Evolutionary conservation across 495 filamentous ascomycete species (phyloP).

Genomic region (Aspergillus bridgeri): DNA sequence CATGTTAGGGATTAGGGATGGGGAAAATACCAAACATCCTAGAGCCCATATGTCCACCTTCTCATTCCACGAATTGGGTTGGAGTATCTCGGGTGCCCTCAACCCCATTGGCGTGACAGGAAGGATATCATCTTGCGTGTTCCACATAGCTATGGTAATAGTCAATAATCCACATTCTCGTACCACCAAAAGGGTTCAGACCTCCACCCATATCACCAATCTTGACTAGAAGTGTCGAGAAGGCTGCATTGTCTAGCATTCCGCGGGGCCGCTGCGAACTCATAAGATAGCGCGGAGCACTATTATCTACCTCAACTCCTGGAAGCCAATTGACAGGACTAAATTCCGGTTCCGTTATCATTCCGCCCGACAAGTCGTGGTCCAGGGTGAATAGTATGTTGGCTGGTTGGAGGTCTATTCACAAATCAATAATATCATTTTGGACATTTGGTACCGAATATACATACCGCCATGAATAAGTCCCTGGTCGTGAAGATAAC

Average conservation of each 20-base stretch:
- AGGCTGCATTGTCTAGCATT: slow-evolving; percentile 12
- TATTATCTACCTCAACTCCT: slow-evolving; percentile 15
- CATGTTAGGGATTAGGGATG: slow-evolving; percentile 1
- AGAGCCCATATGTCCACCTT: slow-evolving; percentile 21
- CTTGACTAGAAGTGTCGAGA: slow-evolving; percentile 16
- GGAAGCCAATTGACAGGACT: slow-evolving; percentile 19
- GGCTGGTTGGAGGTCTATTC: slow-evolving; percentile 15
- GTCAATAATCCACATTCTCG: background rate
- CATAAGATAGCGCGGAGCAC: slow-evolving; percentile 20
- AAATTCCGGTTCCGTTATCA: slow-evolving; percentile 15
- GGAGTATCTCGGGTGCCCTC: slow-evolving; percentile 19
- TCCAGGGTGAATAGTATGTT: slow-evolving; percentile 9
- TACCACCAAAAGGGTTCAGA: slow-evolving; percentile 1
- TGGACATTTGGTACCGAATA: background rate
- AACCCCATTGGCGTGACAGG: slow-evolving; percentile 19
- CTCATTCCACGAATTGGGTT: slow-evolving; percentile 11
- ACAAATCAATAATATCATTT: background rate
- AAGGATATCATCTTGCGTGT: slow-evolving; percentile 1
- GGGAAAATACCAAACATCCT: slow-evolving; percentile 20
- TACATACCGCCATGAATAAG: slow-evolving; percentile 14
- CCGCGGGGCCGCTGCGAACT: slow-evolving; percentile 15
- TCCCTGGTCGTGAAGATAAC: slow-evolving; percentile 3
- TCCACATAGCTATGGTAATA: slow-evolving; percentile 10
- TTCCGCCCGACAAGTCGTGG: background rate
- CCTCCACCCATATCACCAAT: slow-evolving; percentile 25